A percentile compares a stretch with the other conserved stretches of the same genome.
Evolutionary conservation across 2,329 filamentous ascomycete species (phyloP).

Genomic region (Fusarium tanahbumbuense): DNA sequence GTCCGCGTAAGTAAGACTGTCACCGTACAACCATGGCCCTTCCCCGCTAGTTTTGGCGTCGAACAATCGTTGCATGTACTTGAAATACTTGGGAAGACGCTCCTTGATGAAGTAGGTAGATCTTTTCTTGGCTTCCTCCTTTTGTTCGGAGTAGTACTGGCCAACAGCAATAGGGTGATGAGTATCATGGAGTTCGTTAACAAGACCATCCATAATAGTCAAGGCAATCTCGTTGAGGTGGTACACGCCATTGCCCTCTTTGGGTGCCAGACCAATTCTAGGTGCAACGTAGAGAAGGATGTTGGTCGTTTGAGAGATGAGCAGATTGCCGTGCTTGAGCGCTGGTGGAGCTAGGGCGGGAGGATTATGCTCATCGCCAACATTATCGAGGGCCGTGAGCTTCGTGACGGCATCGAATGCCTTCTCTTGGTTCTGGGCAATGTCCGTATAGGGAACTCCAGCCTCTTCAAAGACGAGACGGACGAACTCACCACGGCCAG

Average conservation of each 20-base stretch:
- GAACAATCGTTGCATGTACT: slow-evolving; percentile 76
- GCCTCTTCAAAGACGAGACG: slow-evolving; percentile 79
- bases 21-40: slow-evolving; percentile 74
- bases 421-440: slow-evolving; percentile 52
- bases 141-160: slow-evolving; percentile 81
- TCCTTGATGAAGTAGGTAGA: slow-evolving; percentile 68
- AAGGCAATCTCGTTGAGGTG: slow-evolving; percentile 72
- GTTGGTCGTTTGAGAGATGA: slow-evolving; percentile 77
- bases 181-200: slow-evolving; percentile 78
- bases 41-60: slow-evolving; percentile 65
- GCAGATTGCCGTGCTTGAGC: slow-evolving; percentile 69
- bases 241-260: slow-evolving; percentile 59
- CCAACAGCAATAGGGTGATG: slow-evolving; percentile 75
- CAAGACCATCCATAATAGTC: slow-evolving; percentile 77
- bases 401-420: slow-evolving; percentile 64
- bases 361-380: slow-evolving; percentile 67
- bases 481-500: slow-evolving; percentile 80
- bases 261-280: slow-evolving; percentile 66
- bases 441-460: slow-evolving; percentile 72
- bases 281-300: slow-evolving; percentile 78
- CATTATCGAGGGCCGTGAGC: slow-evolving; percentile 58
- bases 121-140: slow-evolving; percentile 69
- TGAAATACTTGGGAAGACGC: slow-evolving; percentile 78
- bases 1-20: slow-evolving; percentile 76
- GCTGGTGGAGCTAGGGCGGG: slow-evolving; percentile 75